Evolutionary conservation across 129 eudicot species (phyloP).

Genomic region (Pulicaria dysenterica): DNA sequence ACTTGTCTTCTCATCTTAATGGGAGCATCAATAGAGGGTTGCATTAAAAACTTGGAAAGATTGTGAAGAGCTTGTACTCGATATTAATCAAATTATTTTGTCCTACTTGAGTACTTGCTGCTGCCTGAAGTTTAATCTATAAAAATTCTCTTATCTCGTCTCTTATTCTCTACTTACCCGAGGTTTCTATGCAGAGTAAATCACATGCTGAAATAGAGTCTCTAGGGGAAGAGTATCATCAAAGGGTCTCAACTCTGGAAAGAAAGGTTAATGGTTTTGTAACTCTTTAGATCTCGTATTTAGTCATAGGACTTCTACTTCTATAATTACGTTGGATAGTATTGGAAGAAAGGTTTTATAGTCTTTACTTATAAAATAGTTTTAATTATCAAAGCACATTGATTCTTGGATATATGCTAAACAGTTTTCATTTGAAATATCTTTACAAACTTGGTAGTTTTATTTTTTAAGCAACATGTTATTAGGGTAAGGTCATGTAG

Average conservation of each 20-base stretch:
- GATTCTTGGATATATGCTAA: conserved; percentile 61
- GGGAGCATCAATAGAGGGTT: conserved; percentile 6
- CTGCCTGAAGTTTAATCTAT: conserved; percentile 14
- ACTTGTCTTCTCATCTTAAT: conserved; percentile 4
- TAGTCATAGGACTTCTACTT: neutral
- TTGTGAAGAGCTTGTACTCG: neutral
- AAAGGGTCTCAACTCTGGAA: conserved; percentile 82
- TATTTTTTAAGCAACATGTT: neutral
- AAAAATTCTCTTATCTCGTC: neutral
- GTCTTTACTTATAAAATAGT: neutral
- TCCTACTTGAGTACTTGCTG: conserved; percentile 3
- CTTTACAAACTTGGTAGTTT: neutral
- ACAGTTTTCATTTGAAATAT: neutral
- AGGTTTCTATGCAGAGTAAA: conserved; percentile 54
- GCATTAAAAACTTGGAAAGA: conserved; percentile 1
- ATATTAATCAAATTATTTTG: conserved; percentile 3
- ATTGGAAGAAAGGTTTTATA: neutral
- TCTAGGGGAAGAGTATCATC: conserved; percentile 85
- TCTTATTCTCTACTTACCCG: conserved; percentile 22
- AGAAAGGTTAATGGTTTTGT: conserved; percentile 60
- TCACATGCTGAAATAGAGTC: conserved; percentile 83
- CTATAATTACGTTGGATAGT: neutral
- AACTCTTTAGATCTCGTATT: neutral
- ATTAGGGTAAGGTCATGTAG: neutral
- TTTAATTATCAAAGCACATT: conserved; percentile 50